Evolutionary conservation across 179 eudicot species (phyloP).

Genomic region (Heliamphora pulchella): DNA sequence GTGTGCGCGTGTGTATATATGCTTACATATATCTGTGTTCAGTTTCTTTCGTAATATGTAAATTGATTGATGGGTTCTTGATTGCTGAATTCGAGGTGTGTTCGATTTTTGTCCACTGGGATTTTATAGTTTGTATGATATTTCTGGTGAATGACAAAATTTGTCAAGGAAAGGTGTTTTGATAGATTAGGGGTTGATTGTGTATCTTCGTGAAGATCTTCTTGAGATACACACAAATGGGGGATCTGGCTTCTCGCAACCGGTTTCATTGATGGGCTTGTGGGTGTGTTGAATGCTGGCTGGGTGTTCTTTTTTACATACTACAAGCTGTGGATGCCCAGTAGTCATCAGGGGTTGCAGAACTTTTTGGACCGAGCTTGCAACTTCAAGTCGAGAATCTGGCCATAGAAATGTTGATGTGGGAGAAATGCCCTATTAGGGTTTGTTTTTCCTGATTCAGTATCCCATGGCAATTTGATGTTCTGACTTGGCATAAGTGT

Average conservation of each 20-base stretch:
- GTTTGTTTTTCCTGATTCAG: neutral
- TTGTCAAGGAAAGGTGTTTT: neutral
- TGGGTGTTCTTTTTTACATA: neutral
- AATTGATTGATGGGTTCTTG: neutral
- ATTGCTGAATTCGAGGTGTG: neutral
- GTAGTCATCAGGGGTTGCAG: neutral
- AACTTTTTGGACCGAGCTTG: constrained; percentile 9
- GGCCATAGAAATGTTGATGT: neutral
- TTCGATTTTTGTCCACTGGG: neutral
- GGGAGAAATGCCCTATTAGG: neutral
- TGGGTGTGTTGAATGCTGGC: neutral
- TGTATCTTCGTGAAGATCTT: neutral
- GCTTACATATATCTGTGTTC: neutral
- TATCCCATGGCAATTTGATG: constrained; percentile 5
- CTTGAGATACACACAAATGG: neutral
- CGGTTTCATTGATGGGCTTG: neutral
- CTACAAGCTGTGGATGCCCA: neutral
- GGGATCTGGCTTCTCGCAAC: neutral
- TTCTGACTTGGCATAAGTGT: neutral
- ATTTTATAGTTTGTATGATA: neutral
- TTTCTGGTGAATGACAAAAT: neutral
- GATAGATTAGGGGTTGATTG: neutral
- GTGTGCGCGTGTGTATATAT: neutral
- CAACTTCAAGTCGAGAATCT: constrained; percentile 1
- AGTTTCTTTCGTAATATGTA: neutral